Evolutionary conservation across 345 rosid species (phyloP).

Genomic region (Mallotus nudiflorus): DNA sequence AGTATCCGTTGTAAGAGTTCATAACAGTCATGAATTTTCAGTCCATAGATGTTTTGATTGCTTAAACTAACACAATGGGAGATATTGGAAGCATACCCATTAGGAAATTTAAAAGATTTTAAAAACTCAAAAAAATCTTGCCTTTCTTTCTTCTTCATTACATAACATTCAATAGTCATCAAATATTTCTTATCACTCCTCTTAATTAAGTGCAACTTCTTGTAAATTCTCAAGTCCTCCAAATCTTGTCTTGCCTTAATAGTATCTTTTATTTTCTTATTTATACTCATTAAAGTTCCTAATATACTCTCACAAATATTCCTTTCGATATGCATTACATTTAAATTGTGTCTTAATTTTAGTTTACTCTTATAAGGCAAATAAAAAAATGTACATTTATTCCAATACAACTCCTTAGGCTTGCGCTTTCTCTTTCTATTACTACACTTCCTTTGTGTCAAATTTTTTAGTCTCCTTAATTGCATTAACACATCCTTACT

Average conservation of each 20-base stretch:
- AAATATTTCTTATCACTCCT: background rate
- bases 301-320: background rate
- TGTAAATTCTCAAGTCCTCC: background rate
- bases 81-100: background rate
- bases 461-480: background rate
- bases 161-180: background rate
- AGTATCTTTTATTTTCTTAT: background rate
- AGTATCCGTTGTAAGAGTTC: background rate
- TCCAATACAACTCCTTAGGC: slow-evolving; percentile 6
- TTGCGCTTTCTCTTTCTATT: slow-evolving; percentile 1
- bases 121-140: background rate
- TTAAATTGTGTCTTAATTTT: background rate
- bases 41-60: background rate
- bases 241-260: too few species aligned
- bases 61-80: background rate
- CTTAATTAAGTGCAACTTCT: background rate
- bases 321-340: background rate
- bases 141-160: background rate
- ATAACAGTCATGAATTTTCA: background rate
- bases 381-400: background rate
- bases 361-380: background rate
- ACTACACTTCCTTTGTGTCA: background rate
- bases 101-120: background rate
- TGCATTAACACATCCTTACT: background rate
- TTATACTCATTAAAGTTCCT: background rate